Percentiles rank a stretch among this genome's conserved stretches.
phyloP scores from a whole-genome alignment of 2,329 filamentous ascomycete genomes.

The Talaromyces islandicus region DNA sequence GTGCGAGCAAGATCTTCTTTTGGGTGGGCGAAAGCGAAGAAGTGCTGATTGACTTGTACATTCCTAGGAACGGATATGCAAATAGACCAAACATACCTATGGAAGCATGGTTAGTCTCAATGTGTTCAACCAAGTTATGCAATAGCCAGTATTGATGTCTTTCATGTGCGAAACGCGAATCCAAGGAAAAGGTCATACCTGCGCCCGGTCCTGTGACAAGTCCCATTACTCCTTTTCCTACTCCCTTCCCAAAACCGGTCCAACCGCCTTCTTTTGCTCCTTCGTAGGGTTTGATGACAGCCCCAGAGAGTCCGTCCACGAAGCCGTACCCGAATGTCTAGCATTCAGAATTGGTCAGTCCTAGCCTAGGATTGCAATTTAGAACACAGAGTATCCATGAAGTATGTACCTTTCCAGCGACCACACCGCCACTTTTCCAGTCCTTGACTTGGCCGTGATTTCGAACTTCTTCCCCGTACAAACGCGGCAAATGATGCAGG shows the following conservation, averaged over 20 bases:
- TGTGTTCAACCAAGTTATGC: no score
- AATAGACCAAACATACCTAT: background rate
- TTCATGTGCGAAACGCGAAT: background rate
- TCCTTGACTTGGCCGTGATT: conserved; percentile 21
- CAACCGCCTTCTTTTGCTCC: conserved; percentile 26
- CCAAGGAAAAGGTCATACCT: conserved; percentile 15
- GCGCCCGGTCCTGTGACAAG: conserved; percentile 17
- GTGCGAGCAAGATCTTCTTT: background rate
- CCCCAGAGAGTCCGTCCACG: conserved; percentile 23
- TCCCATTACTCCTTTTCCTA: conserved; percentile 27
- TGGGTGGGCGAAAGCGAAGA: background rate
- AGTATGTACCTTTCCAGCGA: conserved; percentile 21
- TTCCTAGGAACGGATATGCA: background rate
- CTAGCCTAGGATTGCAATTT: no score
- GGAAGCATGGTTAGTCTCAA: no score
- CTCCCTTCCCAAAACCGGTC: conserved; percentile 25
- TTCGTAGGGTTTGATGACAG: conserved; percentile 25
- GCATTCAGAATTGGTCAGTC: no score
- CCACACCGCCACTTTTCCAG: conserved; percentile 25
- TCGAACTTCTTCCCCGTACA: conserved; percentile 14
- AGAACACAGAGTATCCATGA: no score
- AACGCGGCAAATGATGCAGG: background rate
- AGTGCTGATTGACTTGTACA: background rate
- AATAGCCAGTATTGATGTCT: no score
- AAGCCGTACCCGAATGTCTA: conserved; percentile 24